Evolutionary conservation across 306 rosid genomes (phyloP).

Genomic region (Alnus rubra): DNA sequence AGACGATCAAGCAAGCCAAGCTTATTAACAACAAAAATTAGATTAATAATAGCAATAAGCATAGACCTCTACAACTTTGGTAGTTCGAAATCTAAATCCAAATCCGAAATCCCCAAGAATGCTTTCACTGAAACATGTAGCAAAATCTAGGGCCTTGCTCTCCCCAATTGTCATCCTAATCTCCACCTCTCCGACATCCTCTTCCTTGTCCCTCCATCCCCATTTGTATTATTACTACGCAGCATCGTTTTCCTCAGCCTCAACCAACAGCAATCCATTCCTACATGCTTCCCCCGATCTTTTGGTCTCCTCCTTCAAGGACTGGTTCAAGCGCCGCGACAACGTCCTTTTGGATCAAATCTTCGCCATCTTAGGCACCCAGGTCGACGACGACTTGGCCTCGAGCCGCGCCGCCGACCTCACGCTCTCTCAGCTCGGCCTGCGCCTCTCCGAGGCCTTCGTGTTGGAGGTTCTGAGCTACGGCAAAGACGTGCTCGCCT

Average conservation of each 20-base stretch:
- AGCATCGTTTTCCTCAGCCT: not conserved
- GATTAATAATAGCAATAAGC: too few relatives aligned
- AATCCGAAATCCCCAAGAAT: conserved; percentile 11
- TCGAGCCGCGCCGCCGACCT: conserved; percentile 28
- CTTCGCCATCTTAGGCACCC: conserved; percentile 42
- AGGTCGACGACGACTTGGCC: conserved; percentile 21
- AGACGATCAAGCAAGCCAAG: too few relatives aligned
- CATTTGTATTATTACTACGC: not conserved
- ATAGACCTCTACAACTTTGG: not conserved
- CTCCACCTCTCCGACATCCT: not conserved
- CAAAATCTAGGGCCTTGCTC: conserved; percentile 33
- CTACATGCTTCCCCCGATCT: conserved; percentile 2
- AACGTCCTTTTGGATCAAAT: conserved; percentile 40
- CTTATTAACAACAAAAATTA: too few relatives aligned
- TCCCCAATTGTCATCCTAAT: conserved; percentile 10
- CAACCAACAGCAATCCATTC: not conserved
- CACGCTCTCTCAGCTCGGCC: conserved; percentile 49
- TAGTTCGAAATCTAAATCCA: not conserved
- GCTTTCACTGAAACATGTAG: conserved; percentile 39
- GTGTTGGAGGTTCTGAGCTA: conserved; percentile 60
- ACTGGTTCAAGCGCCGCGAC: conserved; percentile 51
- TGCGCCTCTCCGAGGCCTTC: conserved; percentile 49
- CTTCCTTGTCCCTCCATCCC: not conserved
- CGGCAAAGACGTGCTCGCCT: conserved; percentile 53
- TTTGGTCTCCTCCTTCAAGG: conserved; percentile 45